Evolutionary conservation across 768 basidiomycete genomes (phyloP), one percentile per base, ranked within the genome.

Genomic region (Naganishia kalamii): DNA sequence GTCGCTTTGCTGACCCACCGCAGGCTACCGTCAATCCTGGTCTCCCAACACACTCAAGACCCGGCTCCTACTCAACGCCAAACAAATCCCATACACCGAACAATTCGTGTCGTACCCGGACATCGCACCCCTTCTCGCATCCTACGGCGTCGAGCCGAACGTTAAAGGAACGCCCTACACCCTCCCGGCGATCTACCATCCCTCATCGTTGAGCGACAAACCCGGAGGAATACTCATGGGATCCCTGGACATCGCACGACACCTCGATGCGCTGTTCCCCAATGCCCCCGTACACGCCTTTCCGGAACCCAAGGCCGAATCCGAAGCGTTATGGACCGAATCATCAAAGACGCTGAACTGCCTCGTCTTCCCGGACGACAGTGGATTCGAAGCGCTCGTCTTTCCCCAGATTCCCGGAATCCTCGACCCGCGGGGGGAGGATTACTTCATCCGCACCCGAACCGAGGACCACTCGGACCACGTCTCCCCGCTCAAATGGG

Each of bases 1-100:
- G n/a, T n/a, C 10, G 29, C 15, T 27, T 41, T 23, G 10, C 3
- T 30, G 10, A 25, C 29, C 4, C 2, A 27, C 54, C 21, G 4
- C 62, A 70, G 69, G 67, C 8, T 41, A 33, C 15, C 50, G 40
- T 15, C 57, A 63, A 59, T 66, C 65, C 7, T 70, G 70, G 70
- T 70, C 70, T 8, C 70, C 70, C 35, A 70, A 69, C 61, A 70
- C 70, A 13, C 30, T 70, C 60, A 68, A 67, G 48, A 63, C 46
- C 33, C 65, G 70, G 0, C 50, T 70, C 11, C 50, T 60, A 5
- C 65, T 71, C 44, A 71, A 71, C 51, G 66, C 64, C 65, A 67
- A 66, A 46, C 33, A 33, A 11, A 66, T 70, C 32, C 67, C 69
- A 1, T 71, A 71, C 50, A 51, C 40, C 1, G 50, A 70, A 30